Evolutionary conservation across 2,329 filamentous ascomycete species (phyloP).

Genomic region (Aplosporella prunicola): DNA sequence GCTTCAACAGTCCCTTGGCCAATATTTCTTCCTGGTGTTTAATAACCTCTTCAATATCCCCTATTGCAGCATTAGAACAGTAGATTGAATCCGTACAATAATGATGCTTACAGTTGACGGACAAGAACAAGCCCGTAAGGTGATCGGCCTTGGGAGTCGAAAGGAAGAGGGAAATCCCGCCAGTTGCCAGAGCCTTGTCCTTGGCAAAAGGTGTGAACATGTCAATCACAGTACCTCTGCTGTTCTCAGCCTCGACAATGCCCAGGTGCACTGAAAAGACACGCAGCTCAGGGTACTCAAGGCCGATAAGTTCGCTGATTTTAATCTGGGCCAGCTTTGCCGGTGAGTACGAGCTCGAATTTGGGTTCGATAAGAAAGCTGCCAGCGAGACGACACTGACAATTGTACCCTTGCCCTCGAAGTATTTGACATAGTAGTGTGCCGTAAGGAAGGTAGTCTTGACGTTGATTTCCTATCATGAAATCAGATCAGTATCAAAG

Average conservation of each 20-base stretch:
- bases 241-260: constrained; percentile 16
- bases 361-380: constrained; percentile 16
- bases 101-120: constrained; percentile 27
- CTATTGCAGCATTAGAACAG: constrained; percentile 20
- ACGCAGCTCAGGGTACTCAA: constrained; percentile 18
- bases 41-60: constrained; percentile 21
- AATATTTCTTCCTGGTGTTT: no score
- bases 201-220: constrained; percentile 20
- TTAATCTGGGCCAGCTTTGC: constrained; percentile 18
- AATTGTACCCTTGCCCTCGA: constrained; percentile 16
- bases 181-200: constrained; percentile 23
- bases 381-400: constrained; percentile 18
- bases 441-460: constrained; percentile 17
- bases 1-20: no score
- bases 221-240: constrained; percentile 15
- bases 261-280: constrained; percentile 19
- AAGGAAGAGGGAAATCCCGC: constrained; percentile 21
- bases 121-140: constrained; percentile 14
- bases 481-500: no score
- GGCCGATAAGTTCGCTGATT: constrained; percentile 17
- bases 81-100: no score
- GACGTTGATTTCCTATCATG: constrained; percentile 18
- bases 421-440: constrained; percentile 17
- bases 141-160: constrained; percentile 14
- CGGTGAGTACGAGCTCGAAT: constrained; percentile 16